These are phyloP conservation scores for Aspergillus tanneri DNA, from an alignment of 2,329 filamentous ascomycete genomes.

Conservation along the genomic window DNA sequence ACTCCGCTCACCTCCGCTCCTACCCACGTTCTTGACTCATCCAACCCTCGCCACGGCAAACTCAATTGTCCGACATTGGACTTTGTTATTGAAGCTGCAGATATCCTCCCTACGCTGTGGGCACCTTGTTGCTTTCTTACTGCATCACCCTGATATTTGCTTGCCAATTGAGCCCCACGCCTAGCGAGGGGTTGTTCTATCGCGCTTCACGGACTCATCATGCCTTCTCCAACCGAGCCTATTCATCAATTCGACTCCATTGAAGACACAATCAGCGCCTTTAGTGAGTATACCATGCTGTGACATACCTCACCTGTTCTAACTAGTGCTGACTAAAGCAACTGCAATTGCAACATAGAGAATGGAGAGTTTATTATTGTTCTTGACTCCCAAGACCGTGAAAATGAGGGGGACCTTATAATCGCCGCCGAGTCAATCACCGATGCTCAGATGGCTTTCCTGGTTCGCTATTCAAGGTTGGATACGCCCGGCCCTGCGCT, in stretches of 20 bases:
- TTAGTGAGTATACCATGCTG: conserved; percentile 34
- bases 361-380: conserved; percentile 93
- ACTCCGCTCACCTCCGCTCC: not conserved
- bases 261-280: conserved; percentile 43
- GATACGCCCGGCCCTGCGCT: not conserved
- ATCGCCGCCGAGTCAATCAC: conserved; percentile 85
- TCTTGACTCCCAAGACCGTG: conserved; percentile 85
- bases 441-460: conserved; percentile 88
- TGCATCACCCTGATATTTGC: not conserved
- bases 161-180: conserved; percentile 12
- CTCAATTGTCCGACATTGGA: not conserved
- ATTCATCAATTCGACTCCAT: conserved; percentile 42
- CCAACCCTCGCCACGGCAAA: not conserved
- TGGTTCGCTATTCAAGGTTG: conserved; percentile 78
- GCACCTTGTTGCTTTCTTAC: not conserved
- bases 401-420: conserved; percentile 98
- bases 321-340: conserved; percentile 8
- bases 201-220: conserved; percentile 18
- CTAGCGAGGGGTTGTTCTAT: conserved; percentile 27
- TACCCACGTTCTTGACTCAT: not conserved
- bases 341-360: conserved; percentile 45
- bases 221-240: conserved; percentile 37
- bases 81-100: not conserved
- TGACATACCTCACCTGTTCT: not conserved
- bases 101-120: not conserved